phyloP scores from a whole-genome alignment of 2,329 filamentous ascomycete species.

The Colletotrichum ledebouriae region DNA sequence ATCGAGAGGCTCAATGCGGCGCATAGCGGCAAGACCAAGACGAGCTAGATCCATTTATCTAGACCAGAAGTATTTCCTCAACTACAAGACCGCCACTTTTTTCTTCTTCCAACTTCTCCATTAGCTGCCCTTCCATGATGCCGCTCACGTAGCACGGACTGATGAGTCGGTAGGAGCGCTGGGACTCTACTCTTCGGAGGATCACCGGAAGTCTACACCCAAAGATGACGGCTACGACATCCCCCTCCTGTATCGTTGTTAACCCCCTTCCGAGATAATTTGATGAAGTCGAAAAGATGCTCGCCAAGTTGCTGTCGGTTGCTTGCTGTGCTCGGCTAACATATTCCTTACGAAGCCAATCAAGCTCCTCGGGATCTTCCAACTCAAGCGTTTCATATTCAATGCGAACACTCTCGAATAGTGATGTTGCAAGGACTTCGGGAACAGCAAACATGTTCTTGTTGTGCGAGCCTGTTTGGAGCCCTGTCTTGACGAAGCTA shows the following conservation, averaged over 20 bases:
- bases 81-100: too few relatives aligned
- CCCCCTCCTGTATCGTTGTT: background rate
- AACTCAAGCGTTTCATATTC: too few relatives aligned
- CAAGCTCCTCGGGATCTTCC: too few relatives aligned
- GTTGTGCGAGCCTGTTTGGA: too few relatives aligned
- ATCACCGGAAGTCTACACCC: background rate
- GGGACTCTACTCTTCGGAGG: background rate
- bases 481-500: too few relatives aligned
- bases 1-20: slow-evolving; percentile 10
- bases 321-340: too few relatives aligned
- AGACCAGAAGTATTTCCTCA: too few relatives aligned
- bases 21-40: background rate
- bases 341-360: too few relatives aligned
- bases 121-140: background rate
- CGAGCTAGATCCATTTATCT: background rate
- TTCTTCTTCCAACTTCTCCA: background rate
- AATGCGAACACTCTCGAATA: too few relatives aligned
- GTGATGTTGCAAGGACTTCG: too few relatives aligned
- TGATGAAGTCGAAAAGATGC: background rate
- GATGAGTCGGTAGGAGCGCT: background rate
- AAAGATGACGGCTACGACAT: background rate
- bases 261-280: background rate
- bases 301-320: too few relatives aligned
- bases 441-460: too few relatives aligned
- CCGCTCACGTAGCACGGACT: background rate